Evolutionary conservation across 2,329 filamentous ascomycete species (phyloP).

Genomic region (Drechmeria coniospora): DNA sequence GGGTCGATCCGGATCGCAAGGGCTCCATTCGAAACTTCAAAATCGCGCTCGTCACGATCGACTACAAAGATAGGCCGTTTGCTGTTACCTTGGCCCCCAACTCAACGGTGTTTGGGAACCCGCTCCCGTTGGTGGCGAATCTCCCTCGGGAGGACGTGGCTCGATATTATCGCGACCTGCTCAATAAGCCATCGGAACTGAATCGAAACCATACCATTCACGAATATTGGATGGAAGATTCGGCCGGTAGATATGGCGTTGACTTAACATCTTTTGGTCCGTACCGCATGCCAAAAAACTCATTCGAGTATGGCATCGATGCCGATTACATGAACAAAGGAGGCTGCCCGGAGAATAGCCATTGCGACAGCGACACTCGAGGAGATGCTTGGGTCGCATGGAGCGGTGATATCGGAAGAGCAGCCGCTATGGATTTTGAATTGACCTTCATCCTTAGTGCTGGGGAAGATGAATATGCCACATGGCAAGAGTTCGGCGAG

Average conservation of each 20-base stretch:
- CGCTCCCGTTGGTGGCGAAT: constrained; percentile 24
- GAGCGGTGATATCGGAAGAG: constrained; percentile 34
- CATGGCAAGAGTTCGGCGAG: constrained; percentile 41
- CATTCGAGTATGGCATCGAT: constrained; percentile 36
- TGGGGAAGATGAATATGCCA: constrained; percentile 38
- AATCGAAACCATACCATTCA: constrained; percentile 37
- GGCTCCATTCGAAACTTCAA: constrained; percentile 38
- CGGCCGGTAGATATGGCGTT: constrained; percentile 34
- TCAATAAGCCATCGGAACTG: constrained; percentile 32
- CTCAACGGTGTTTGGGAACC: constrained; percentile 35
- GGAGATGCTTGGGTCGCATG: constrained; percentile 32
- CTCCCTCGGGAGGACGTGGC: constrained; percentile 30
- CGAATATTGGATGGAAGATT: constrained; percentile 44
- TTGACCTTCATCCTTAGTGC: constrained; percentile 38
- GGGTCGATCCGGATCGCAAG: constrained; percentile 26
- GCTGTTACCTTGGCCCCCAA: constrained; percentile 27
- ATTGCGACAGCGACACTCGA: constrained; percentile 30
- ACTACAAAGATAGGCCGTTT: constrained; percentile 34
- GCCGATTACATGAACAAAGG: constrained; percentile 31
- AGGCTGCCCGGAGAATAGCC: constrained; percentile 25
- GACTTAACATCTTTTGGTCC: constrained; percentile 36
- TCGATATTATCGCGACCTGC: constrained; percentile 31
- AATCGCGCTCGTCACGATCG: constrained; percentile 36
- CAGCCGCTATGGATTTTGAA: constrained; percentile 30
- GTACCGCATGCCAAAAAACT: constrained; percentile 28